Conservation (phyloP, 192 early-diverging fungal genomes). For the Paraglomus brasilianum region DNA sequence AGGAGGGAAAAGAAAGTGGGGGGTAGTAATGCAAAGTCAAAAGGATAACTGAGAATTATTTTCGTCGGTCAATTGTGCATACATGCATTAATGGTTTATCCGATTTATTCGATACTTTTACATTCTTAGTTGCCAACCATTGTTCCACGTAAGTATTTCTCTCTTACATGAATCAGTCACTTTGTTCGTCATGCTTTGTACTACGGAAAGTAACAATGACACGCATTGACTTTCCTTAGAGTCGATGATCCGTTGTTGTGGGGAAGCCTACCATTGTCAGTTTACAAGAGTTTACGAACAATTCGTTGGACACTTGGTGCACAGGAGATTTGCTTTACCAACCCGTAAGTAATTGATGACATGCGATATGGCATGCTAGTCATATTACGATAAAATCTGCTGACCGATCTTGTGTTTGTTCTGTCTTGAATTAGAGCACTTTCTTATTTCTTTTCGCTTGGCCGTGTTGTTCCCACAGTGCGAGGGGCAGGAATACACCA, state of each 20-base stretch:
- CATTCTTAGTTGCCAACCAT: slow-evolving; percentile 66
- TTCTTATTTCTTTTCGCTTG: slow-evolving; percentile 68
- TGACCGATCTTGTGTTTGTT: neutral
- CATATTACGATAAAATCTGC: neutral
- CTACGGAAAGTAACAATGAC: neutral
- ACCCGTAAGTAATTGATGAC: slow-evolving; percentile 47
- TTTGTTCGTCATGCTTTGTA: neutral
- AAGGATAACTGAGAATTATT: neutral
- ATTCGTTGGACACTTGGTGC: slow-evolving; percentile 88
- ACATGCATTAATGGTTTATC: neutral
- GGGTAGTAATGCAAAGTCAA: neutral
- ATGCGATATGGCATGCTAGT: neutral
- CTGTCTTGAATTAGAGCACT: slow-evolving; percentile 37
- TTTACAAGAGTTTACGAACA: slow-evolving; percentile 43
- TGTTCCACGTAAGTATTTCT: slow-evolving; percentile 52
- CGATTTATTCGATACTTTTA: neutral
- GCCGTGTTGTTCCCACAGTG: slow-evolving; percentile 80
- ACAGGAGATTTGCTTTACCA: slow-evolving; percentile 80
- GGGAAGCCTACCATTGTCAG: slow-evolving; percentile 65
- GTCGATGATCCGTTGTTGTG: slow-evolving; percentile 76
- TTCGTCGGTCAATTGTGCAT: too few relatives aligned
- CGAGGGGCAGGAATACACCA: slow-evolving; percentile 86
- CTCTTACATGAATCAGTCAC: neutral
- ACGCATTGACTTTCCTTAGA: slow-evolving; percentile 19
- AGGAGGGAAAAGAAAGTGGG: neutral